Evolutionary conservation across 2,329 filamentous ascomycete genomes (phyloP), one percentile per base, ranked within the genome.

Genomic region (Alternaria ventricosa): DNA sequence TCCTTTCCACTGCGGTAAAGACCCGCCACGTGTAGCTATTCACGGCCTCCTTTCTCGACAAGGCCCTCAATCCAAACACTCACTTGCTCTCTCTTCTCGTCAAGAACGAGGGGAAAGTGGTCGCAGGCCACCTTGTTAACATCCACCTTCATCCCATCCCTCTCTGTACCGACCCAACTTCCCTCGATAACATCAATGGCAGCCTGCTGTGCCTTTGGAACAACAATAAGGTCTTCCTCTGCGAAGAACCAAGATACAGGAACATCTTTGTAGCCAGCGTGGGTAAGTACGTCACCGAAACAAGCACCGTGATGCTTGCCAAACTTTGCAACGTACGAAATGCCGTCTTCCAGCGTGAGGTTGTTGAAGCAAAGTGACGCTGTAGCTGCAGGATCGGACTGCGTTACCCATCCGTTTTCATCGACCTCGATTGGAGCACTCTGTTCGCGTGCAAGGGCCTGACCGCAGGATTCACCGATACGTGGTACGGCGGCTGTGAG

Each of bases 191-290:
- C 67, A 11, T 80, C 74, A 45, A 79, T 81, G n/a, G 58, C 62
- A 3, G 55, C 65, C 61, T 73, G 74, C 67, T 84, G 82, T 6
- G 67, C 46, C 20, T 67, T 60, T 0, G 77, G 68, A 2, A 70
- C 50, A n/a, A 84, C 68, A n/a, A 71, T 66, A 11, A 56, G 11
- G 61, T 84, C 81, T 0, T 75, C 63, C 47, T 80, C 77, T 43
- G 78, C 79, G 12, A 84, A 71, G 9, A 84, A 67, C 61, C 80
- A 84, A 1, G 78, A 82, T 3, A 80, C 78, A 0, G 79, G 79
- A 2, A 82, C 70, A 36, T 83, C 75, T 58, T 79, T 80, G 63
- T 82, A 84, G 0, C 80, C 81, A 3, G 77, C 61, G 65, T 84
- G 74, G 2, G 78, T 81, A 44, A 84, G 63, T 4, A 70, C 64